Evolutionary conservation across 2,329 filamentous ascomycete genomes (phyloP).

Genomic region (Hawksworthiomyces lignivorus): DNA sequence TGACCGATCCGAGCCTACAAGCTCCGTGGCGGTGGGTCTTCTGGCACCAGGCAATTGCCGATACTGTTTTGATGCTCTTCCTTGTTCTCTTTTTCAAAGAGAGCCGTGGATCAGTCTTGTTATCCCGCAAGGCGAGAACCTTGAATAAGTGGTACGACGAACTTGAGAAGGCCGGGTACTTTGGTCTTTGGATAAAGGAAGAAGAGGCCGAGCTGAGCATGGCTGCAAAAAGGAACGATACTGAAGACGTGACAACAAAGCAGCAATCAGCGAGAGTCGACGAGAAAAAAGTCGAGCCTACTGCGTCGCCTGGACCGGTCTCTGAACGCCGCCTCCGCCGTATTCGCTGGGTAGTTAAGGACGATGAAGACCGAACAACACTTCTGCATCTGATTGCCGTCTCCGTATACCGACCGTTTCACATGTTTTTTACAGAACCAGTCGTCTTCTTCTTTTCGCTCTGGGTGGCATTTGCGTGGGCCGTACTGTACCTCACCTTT

Average conservation of each 20-base stretch:
- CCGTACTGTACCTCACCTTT: constrained; percentile 78
- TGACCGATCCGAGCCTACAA: constrained; percentile 16
- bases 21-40: constrained; percentile 79
- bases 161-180: constrained; percentile 57
- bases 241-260: no score
- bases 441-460: constrained; percentile 81
- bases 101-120: constrained; percentile 70
- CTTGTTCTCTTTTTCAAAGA: constrained; percentile 70
- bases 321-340: constrained; percentile 39
- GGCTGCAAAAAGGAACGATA: no score
- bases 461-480: constrained; percentile 88
- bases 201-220: neutral
- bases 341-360: constrained; percentile 71
- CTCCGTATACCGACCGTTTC: constrained; percentile 71
- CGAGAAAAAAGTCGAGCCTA: no score
- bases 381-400: constrained; percentile 62
- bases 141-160: constrained; percentile 75
- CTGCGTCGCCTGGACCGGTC: no score
- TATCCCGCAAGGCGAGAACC: constrained; percentile 64
- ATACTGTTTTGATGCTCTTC: constrained; percentile 53
- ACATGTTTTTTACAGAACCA: constrained; percentile 66
- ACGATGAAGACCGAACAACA: constrained; percentile 67
- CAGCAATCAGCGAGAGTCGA: no score
- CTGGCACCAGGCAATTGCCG: constrained; percentile 71
- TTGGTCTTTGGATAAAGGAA: constrained; percentile 35